Conservation (phyloP, 306 rosid species). For the Trifolium fragiferum region DNA sequence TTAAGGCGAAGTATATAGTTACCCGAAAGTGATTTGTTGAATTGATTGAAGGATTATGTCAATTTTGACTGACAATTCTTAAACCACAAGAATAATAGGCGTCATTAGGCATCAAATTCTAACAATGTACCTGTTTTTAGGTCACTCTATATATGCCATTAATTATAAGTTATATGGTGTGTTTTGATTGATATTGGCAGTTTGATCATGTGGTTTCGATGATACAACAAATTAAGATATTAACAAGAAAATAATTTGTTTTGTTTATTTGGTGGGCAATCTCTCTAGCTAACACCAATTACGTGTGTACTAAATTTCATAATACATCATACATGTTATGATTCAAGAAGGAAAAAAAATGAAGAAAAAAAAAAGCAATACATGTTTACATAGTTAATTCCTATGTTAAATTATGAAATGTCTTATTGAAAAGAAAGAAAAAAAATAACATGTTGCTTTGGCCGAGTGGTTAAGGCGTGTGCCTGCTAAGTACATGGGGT, state of each 20-base stretch:
- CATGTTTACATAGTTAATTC: too few species aligned
- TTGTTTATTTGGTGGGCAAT: slow-evolving; percentile 20
- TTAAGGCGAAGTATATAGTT: not conserved
- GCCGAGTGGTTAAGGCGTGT: too few species aligned
- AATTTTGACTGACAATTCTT: slow-evolving; percentile 34
- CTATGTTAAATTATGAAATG: too few species aligned
- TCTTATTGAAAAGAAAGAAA: too few species aligned
- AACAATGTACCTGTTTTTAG: not conserved
- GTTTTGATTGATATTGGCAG: slow-evolving; percentile 55
- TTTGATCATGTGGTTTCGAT: slow-evolving; percentile 66
- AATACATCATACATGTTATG: too few species aligned
- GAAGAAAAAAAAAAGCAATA: too few species aligned
- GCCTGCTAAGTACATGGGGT: too few species aligned
- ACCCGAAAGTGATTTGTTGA: slow-evolving; percentile 43
- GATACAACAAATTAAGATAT: slow-evolving; percentile 55
- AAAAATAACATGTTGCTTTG: too few species aligned
- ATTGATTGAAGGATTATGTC: slow-evolving; percentile 38
- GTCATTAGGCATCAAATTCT: slow-evolving; percentile 27
- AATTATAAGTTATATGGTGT: slow-evolving; percentile 37
- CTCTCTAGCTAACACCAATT: slow-evolving; percentile 41
- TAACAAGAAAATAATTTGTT: slow-evolving; percentile 31
- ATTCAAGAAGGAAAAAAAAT: too few species aligned
- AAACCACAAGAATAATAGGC: not conserved
- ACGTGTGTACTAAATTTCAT: slow-evolving; percentile 31
- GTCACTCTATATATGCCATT: slow-evolving; percentile 10